These are phyloP conservation scores for Rhodosporidiobolus odoratus DNA, from an alignment of 768 basidiomycete species.

Conservation along the genomic window DNA sequence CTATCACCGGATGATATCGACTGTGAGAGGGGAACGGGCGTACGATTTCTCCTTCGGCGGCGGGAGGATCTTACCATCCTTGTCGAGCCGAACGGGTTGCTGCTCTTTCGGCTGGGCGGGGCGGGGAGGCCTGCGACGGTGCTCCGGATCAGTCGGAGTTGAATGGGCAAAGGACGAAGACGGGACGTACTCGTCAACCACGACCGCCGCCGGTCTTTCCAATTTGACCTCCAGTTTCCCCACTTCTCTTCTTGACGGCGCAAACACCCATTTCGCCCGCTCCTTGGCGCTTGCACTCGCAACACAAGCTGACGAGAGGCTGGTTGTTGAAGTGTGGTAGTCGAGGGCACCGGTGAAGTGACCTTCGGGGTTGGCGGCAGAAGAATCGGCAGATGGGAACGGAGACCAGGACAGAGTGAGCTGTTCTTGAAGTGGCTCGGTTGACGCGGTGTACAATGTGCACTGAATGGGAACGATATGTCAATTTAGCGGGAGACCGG, in stretches of 20 bases:
- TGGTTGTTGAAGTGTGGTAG: neutral
- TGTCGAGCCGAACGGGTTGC: slow-evolving; percentile 11
- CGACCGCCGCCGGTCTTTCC: neutral
- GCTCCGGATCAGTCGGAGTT: too few species aligned
- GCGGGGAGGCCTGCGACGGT: neutral
- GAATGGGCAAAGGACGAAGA: too few species aligned
- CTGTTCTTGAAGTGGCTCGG: neutral
- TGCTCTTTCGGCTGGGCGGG: neutral
- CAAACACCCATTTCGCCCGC: neutral
- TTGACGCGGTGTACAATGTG: neutral
- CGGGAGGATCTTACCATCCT: slow-evolving; percentile 31
- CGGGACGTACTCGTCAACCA: neutral
- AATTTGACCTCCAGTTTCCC: neutral
- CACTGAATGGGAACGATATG: slow-evolving; percentile 11
- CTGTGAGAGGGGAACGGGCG: neutral
- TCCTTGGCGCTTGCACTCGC: neutral
- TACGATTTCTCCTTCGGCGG: slow-evolving; percentile 24
- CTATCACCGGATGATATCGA: neutral
- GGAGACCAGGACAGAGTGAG: slow-evolving; percentile 4
- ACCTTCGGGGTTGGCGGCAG: neutral
- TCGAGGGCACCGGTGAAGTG: neutral
- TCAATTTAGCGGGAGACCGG: neutral
- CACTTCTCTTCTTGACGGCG: neutral
- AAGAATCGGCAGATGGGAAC: neutral
- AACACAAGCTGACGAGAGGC: neutral